Conservation (phyloP, 495 filamentous ascomycete species). For the Aspergillus funiculosus region DNA sequence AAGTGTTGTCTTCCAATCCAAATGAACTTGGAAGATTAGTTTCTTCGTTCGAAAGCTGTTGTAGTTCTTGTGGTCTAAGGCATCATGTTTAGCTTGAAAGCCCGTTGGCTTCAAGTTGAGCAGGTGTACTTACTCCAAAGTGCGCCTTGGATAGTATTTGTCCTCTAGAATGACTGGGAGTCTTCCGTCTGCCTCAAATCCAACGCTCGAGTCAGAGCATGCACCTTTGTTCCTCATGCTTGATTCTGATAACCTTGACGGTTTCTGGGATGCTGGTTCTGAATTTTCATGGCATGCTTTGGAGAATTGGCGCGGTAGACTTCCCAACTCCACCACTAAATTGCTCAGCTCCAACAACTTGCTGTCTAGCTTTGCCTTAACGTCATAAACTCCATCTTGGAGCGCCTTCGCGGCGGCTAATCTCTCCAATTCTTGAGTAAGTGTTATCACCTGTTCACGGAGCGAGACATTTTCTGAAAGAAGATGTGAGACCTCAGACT, state of each 20-base stretch:
- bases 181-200: slow-evolving; percentile 49
- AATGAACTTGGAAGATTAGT: slow-evolving; percentile 52
- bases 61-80: slow-evolving; percentile 38
- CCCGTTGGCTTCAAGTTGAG: not conserved
- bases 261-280: slow-evolving; percentile 13
- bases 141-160: slow-evolving; percentile 66
- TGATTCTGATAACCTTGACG: slow-evolving; percentile 16
- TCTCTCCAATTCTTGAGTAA: slow-evolving; percentile 62
- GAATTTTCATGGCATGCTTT: slow-evolving; percentile 17
- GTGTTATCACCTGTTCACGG: slow-evolving; percentile 66
- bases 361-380: slow-evolving; percentile 63
- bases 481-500: slow-evolving; percentile 76
- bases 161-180: slow-evolving; percentile 81
- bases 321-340: slow-evolving; percentile 59
- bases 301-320: slow-evolving; percentile 36
- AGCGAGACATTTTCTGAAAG: slow-evolving; percentile 84
- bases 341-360: slow-evolving; percentile 62
- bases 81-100: slow-evolving; percentile 18
- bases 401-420: slow-evolving; percentile 38
- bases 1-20: slow-evolving; percentile 58
- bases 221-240: slow-evolving; percentile 14
- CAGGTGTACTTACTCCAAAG: slow-evolving; percentile 57
- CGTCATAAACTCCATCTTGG: slow-evolving; percentile 52
- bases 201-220: slow-evolving; percentile 12
- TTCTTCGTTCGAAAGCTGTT: slow-evolving; percentile 42